phyloP scores from a whole-genome alignment of 169 alveolate species.

The Eimeria mitis region DNA sequence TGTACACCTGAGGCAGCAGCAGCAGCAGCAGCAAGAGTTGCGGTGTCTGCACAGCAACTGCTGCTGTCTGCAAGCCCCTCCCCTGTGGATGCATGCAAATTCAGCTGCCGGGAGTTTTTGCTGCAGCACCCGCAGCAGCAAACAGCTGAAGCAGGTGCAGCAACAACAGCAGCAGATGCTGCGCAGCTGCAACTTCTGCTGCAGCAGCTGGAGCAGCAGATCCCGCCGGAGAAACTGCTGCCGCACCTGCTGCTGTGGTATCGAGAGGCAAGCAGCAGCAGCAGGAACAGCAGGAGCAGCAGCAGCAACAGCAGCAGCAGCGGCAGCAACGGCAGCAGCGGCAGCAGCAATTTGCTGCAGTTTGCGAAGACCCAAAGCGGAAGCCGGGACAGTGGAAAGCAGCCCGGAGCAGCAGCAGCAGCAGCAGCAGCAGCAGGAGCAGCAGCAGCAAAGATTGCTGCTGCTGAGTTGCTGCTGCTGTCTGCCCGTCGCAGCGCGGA shows the following conservation, averaged over 20 bases:
- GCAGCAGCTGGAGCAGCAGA: conserved; percentile 7
- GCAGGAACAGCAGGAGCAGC: conserved; percentile 18
- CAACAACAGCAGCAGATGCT: not conserved
- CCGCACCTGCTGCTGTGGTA: conserved; percentile 18
- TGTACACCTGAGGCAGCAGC: conserved; percentile 2
- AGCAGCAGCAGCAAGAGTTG: conserved; percentile 9
- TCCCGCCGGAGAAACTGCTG: conserved; percentile 20
- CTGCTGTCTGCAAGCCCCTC: not conserved
- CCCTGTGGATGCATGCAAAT: not conserved
- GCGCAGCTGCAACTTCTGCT: conserved; percentile 4
- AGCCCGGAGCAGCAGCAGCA: conserved; percentile 9
- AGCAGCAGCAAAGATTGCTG: not conserved
- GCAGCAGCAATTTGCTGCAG: not conserved
- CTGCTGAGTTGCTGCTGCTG: conserved; percentile 2
- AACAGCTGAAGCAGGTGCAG: not conserved
- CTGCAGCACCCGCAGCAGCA: conserved; percentile 3
- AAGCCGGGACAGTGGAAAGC: not conserved
- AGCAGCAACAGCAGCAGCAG: not conserved
- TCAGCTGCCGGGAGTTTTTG: not conserved
- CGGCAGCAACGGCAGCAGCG: too few species aligned
- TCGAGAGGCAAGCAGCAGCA: not conserved
- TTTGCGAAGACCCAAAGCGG: not conserved
- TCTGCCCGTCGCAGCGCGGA: not conserved
- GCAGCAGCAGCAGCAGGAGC: not conserved
- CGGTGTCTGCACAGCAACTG: conserved; percentile 3